These are phyloP conservation scores for Aspergillus saccharolyticus DNA, from an alignment of 495 filamentous ascomycete genomes.

Conservation along the genomic window DNA sequence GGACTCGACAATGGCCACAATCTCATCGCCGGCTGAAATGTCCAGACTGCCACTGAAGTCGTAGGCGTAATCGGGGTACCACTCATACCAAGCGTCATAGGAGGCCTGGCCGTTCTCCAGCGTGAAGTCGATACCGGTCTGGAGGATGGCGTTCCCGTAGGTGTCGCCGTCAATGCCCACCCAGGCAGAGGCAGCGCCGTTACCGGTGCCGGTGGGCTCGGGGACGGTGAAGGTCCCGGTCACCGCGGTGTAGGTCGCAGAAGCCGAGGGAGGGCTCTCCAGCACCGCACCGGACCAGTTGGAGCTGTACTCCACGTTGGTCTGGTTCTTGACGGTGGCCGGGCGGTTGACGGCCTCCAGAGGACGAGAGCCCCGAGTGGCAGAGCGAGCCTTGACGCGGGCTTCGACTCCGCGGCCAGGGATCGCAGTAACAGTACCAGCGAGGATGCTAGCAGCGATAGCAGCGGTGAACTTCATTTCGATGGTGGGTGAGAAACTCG, in stretches of 20 bases:
- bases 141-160: slow-evolving; percentile 34
- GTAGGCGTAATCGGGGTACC: slow-evolving; percentile 6
- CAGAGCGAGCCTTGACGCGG: not conserved
- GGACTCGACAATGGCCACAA: slow-evolving; percentile 47
- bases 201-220: slow-evolving; percentile 38
- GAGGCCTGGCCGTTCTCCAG: not conserved
- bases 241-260: slow-evolving; percentile 40
- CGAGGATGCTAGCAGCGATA: slow-evolving; percentile 1
- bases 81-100: slow-evolving; percentile 2
- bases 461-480: slow-evolving; percentile 1
- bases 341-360: not conserved
- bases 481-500: not conserved
- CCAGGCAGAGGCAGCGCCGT: slow-evolving; percentile 51
- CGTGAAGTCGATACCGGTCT: slow-evolving; percentile 3
- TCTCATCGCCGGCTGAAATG: slow-evolving; percentile 47
- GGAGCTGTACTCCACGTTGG: slow-evolving; percentile 33
- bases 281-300: slow-evolving; percentile 56
- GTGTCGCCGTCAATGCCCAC: slow-evolving; percentile 55
- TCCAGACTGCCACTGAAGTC: slow-evolving; percentile 27
- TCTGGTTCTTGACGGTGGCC: slow-evolving; percentile 1
- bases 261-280: slow-evolving; percentile 17
- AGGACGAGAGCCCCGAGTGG: not conserved
- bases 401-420: not conserved
- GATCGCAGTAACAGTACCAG: not conserved
- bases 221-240: slow-evolving; percentile 48